Evolutionary conservation across 1,284 basidiomycete genomes (phyloP).

Genomic region (Ustilago nuda): DNA sequence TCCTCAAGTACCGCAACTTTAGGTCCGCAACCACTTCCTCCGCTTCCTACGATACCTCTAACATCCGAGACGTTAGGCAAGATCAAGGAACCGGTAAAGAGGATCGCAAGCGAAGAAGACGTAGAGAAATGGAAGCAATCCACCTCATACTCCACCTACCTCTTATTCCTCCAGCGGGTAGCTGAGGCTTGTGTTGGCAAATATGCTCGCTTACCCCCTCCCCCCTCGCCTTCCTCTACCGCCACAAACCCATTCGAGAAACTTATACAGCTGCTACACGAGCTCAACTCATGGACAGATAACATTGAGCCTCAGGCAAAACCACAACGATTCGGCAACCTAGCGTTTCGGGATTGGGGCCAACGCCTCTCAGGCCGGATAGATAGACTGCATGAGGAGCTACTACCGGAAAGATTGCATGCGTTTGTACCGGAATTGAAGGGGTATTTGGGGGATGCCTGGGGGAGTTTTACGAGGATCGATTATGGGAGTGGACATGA

Average conservation of each 20-base stretch:
- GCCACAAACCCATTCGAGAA: slow-evolving; percentile 61
- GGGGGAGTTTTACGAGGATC: slow-evolving; percentile 89
- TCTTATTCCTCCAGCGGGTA: slow-evolving; percentile 65
- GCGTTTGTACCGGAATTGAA: slow-evolving; percentile 75
- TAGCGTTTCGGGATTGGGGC: slow-evolving; percentile 90
- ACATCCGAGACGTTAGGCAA: slow-evolving; percentile 11
- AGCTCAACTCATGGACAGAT: slow-evolving; percentile 82
- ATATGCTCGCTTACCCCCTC: slow-evolving; percentile 34
- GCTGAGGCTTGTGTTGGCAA: slow-evolving; percentile 63
- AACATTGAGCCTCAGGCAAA: slow-evolving; percentile 82
- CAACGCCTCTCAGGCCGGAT: slow-evolving; percentile 74
- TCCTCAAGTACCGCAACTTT: slow-evolving; percentile 34
- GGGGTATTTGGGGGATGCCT: slow-evolving; percentile 84
- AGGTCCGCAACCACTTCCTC: slow-evolving; percentile 32
- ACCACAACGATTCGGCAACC: slow-evolving; percentile 93
- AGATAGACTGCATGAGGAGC: slow-evolving; percentile 66
- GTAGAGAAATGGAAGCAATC: slow-evolving; percentile 63
- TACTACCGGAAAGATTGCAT: slow-evolving; percentile 72
- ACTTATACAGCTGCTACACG: slow-evolving; percentile 76
- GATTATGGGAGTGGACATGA: slow-evolving; percentile 99
- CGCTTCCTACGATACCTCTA: slow-evolving; percentile 37
- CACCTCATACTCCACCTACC: slow-evolving; percentile 56
- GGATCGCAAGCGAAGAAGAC: slow-evolving; percentile 66
- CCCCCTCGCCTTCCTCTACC: background rate
- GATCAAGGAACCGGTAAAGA: slow-evolving; percentile 50